phyloP scores from a whole-genome alignment of 2,329 filamentous ascomycete genomes.

The Paracoccidioides brasiliensis region DNA sequence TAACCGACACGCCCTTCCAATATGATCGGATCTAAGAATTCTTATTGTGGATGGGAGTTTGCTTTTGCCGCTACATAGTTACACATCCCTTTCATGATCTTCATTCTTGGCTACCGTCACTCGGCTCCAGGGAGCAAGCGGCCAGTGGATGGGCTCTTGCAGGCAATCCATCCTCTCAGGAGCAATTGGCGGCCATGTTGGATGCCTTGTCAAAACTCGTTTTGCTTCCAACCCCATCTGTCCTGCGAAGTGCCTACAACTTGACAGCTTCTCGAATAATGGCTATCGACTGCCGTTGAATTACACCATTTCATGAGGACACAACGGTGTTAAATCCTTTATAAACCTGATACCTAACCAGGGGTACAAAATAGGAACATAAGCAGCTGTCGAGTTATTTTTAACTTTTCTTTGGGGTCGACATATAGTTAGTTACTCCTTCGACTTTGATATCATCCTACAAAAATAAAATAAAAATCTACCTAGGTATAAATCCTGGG shows the following conservation, averaged over 20 bases:
- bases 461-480: too few relatives aligned
- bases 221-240: background rate
- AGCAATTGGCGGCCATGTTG: background rate
- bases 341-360: background rate
- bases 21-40: too few relatives aligned
- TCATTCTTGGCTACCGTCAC: background rate
- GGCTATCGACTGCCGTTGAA: background rate
- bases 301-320: background rate
- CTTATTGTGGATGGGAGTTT: background rate
- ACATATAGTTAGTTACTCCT: too few relatives aligned
- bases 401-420: too few relatives aligned
- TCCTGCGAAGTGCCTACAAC: background rate
- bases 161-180: background rate
- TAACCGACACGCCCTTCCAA: too few relatives aligned
- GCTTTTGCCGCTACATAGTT: background rate
- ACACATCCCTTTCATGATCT: background rate
- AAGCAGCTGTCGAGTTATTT: too few relatives aligned
- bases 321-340: background rate
- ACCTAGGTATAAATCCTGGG: too few relatives aligned
- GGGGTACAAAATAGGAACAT: too few relatives aligned
- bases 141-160: background rate
- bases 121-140: background rate
- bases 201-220: background rate
- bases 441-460: too few relatives aligned
- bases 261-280: background rate